Evolutionary conservation across 2,329 filamentous ascomycete genomes (phyloP).

Genomic region (Sphaerulina vaccinii): DNA sequence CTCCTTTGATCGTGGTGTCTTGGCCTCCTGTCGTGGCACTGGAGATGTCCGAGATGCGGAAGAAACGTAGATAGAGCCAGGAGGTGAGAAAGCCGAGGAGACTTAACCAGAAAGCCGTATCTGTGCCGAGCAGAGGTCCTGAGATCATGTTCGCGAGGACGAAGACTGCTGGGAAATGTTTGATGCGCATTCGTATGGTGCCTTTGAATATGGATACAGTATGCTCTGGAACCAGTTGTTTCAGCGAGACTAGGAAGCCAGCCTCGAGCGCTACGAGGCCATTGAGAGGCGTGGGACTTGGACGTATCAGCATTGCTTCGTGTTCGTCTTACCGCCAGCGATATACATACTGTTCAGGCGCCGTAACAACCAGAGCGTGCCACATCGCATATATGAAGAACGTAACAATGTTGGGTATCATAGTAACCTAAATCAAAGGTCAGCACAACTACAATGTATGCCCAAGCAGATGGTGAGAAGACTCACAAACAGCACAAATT

Average conservation of each 20-base stretch:
- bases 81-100: constrained; percentile 79
- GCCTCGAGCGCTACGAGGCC: constrained; percentile 89
- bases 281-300: constrained; percentile 72
- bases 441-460: neutral
- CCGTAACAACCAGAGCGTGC: constrained; percentile 65
- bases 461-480: neutral
- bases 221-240: constrained; percentile 94
- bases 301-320: constrained; percentile 5
- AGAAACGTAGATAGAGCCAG: constrained; percentile 97
- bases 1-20: constrained; percentile 66
- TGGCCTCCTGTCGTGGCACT: constrained; percentile 51
- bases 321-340: too few relatives aligned
- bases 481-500: constrained; percentile 69
- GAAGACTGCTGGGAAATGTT: constrained; percentile 65
- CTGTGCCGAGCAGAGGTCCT: constrained; percentile 63
- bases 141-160: constrained; percentile 68
- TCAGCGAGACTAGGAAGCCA: constrained; percentile 93
- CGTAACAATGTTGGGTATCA: constrained; percentile 77
- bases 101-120: constrained; percentile 75
- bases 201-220: constrained; percentile 92
- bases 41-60: constrained; percentile 62
- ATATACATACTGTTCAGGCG: constrained; percentile 63
- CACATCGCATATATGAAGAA: constrained; percentile 73
- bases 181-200: constrained; percentile 82
- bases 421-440: constrained; percentile 49